Percentiles rank a stretch among this genome's conserved stretches.
These are phyloP conservation scores for Ambrosiella cleistominuta DNA, from an alignment of 2,329 filamentous ascomycete genomes.

Conservation along the genomic window DNA sequence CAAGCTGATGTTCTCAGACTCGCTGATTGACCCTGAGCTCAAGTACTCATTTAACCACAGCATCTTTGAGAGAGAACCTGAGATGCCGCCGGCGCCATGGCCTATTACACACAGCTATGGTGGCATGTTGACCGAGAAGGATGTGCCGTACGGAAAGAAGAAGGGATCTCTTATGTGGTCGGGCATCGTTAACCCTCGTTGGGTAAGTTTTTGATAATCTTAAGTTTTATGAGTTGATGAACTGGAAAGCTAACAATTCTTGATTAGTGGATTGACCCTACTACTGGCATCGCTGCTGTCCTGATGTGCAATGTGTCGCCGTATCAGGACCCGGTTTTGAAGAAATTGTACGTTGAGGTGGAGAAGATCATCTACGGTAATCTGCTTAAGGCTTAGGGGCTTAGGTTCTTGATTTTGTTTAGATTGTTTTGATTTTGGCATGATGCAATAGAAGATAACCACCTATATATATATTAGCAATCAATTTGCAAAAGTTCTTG, in stretches of 20 bases:
- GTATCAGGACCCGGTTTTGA: constrained; percentile 22
- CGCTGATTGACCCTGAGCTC: constrained; percentile 20
- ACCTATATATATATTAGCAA: neutral
- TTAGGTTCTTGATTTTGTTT: neutral
- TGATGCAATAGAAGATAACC: neutral
- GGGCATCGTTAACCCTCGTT: constrained; percentile 26
- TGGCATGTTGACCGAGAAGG: constrained; percentile 24
- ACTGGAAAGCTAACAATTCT: neutral
- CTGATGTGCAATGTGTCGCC: constrained; percentile 25
- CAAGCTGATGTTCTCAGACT: constrained; percentile 24
- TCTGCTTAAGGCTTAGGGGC: neutral
- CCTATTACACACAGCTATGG: constrained; percentile 23
- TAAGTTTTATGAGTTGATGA: neutral
- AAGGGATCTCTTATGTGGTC: constrained; percentile 28
- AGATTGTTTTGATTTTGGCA: neutral
- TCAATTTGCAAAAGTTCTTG: too few relatives aligned
- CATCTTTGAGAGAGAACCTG: constrained; percentile 17
- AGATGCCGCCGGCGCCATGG: constrained; percentile 19
- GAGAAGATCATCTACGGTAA: constrained; percentile 23
- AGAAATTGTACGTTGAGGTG: constrained; percentile 23
- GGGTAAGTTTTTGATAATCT: constrained; percentile 20
- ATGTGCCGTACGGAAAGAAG: constrained; percentile 23
- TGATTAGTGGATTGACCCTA: constrained; percentile 20
- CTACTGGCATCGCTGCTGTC: constrained; percentile 24
- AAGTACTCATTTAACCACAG: constrained; percentile 17